Conservation (phyloP, 2,329 filamentous ascomycete genomes). For the Cytospora paraplurivora region DNA sequence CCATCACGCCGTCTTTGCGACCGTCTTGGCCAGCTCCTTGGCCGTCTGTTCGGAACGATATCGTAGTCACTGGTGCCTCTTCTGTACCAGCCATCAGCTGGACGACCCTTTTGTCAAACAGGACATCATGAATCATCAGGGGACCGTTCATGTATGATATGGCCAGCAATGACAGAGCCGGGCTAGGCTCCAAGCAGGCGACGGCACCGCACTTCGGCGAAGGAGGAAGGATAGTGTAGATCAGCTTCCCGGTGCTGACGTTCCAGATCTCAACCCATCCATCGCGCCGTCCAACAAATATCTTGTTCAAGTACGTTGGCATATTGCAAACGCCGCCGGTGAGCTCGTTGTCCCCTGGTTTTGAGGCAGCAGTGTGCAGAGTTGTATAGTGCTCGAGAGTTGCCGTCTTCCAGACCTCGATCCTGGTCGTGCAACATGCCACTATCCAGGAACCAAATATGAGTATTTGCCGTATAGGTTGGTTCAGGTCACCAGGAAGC, state of each 20-base stretch:
- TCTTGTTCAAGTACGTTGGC: slow-evolving; percentile 95
- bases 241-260: slow-evolving; percentile 83
- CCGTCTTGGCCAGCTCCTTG: slow-evolving; percentile 87
- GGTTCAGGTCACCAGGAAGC: slow-evolving; percentile 63
- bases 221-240: slow-evolving; percentile 85
- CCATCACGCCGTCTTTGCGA: slow-evolving; percentile 86
- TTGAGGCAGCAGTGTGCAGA: slow-evolving; percentile 61
- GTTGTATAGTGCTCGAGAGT: slow-evolving; percentile 91
- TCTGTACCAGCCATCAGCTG: slow-evolving; percentile 67
- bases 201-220: slow-evolving; percentile 73
- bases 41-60: slow-evolving; percentile 89
- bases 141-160: slow-evolving; percentile 83
- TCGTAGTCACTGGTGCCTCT: slow-evolving; percentile 71
- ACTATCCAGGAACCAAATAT: slow-evolving; percentile 92
- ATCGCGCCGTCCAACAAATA: slow-evolving; percentile 84
- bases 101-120: slow-evolving; percentile 73
- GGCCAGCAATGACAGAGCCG: slow-evolving; percentile 81
- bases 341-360: slow-evolving; percentile 65
- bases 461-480: slow-evolving; percentile 76
- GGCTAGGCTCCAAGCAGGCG: slow-evolving; percentile 83
- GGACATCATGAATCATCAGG: slow-evolving; percentile 78
- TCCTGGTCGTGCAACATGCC: slow-evolving; percentile 70
- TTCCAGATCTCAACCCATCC: slow-evolving; percentile 98
- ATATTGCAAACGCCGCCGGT: slow-evolving; percentile 81
- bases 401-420: slow-evolving; percentile 87